Percentiles rank a stretch among this genome's conserved stretches.
Evolutionary conservation across 2,329 filamentous ascomycete genomes (phyloP).

Genomic region (Colletotrichum navitas): DNA sequence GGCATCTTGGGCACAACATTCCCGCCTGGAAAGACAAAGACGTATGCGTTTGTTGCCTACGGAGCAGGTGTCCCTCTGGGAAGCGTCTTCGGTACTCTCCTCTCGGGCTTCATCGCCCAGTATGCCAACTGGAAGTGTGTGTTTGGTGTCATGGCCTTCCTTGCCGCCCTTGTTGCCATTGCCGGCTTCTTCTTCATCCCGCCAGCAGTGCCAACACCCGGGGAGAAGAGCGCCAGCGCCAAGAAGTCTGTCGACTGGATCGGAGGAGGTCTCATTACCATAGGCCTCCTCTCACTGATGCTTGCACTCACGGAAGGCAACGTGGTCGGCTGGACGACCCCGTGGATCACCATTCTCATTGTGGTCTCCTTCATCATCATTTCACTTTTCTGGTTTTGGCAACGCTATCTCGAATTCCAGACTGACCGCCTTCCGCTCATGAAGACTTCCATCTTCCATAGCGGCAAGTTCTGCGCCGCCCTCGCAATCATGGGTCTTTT

Average conservation of each 20-base stretch:
- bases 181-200: slow-evolving; percentile 73
- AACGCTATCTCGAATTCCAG: slow-evolving; percentile 69
- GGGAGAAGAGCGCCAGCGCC: slow-evolving; percentile 47
- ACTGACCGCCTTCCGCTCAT: slow-evolving; percentile 69
- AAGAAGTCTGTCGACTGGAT: slow-evolving; percentile 73
- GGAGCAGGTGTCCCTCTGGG: slow-evolving; percentile 75
- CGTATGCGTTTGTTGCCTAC: slow-evolving; percentile 76
- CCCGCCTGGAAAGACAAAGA: slow-evolving; percentile 75
- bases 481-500: slow-evolving; percentile 76
- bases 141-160: slow-evolving; percentile 73
- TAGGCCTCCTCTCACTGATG: slow-evolving; percentile 71
- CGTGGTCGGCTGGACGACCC: slow-evolving; percentile 74
- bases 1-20: slow-evolving; percentile 78
- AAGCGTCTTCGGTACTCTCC: slow-evolving; percentile 73
- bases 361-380: slow-evolving; percentile 69
- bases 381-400: slow-evolving; percentile 70
- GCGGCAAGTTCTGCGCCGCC: slow-evolving; percentile 70
- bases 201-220: slow-evolving; percentile 54
- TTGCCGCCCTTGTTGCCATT: slow-evolving; percentile 68
- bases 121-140: slow-evolving; percentile 76
- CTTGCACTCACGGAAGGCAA: slow-evolving; percentile 79
- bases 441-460: slow-evolving; percentile 74
- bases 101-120: slow-evolving; percentile 73
- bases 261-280: slow-evolving; percentile 72
- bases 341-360: slow-evolving; percentile 72